These are phyloP conservation scores for Ophiostoma quercus DNA, from an alignment of 2,329 filamentous ascomycete genomes.

Conservation along the genomic window DNA sequence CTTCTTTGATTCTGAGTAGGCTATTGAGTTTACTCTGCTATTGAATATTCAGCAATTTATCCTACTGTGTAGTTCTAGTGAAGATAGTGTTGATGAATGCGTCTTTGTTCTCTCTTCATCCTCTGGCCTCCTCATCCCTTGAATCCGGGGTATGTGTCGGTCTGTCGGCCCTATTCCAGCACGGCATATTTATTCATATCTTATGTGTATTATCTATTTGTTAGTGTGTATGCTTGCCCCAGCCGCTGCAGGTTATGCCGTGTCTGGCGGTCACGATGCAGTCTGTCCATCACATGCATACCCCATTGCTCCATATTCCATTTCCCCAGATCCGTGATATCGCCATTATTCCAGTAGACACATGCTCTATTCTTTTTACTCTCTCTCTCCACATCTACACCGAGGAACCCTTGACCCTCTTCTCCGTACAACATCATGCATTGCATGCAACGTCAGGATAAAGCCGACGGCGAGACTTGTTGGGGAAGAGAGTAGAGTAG, in stretches of 20 bases:
- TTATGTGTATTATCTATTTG: too few relatives aligned
- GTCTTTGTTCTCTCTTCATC: not conserved
- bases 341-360: not conserved
- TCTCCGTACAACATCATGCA: not conserved
- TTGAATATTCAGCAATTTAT: not conserved
- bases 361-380: too few relatives aligned
- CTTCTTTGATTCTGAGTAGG: not conserved
- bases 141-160: slow-evolving; percentile 6
- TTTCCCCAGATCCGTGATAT: slow-evolving; percentile 4
- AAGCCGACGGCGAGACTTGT: not conserved
- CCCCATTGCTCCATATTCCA: not conserved
- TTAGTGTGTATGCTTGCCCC: not conserved
- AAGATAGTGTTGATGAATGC: not conserved
- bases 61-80: not conserved
- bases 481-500: too few relatives aligned
- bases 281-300: not conserved
- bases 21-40: too few relatives aligned
- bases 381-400: not conserved
- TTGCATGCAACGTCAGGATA: not conserved
- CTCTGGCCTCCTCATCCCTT: not conserved
- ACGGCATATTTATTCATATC: not conserved
- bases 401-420: not conserved
- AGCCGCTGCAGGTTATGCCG: slow-evolving; percentile 5
- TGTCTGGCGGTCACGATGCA: slow-evolving; percentile 11
- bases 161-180: slow-evolving; percentile 5